Percentiles rank a stretch among this genome's conserved stretches.
These are phyloP conservation scores for Coemansia sp. DNA, from an alignment of 192 early-diverging fungal species.

Conservation along the genomic window DNA sequence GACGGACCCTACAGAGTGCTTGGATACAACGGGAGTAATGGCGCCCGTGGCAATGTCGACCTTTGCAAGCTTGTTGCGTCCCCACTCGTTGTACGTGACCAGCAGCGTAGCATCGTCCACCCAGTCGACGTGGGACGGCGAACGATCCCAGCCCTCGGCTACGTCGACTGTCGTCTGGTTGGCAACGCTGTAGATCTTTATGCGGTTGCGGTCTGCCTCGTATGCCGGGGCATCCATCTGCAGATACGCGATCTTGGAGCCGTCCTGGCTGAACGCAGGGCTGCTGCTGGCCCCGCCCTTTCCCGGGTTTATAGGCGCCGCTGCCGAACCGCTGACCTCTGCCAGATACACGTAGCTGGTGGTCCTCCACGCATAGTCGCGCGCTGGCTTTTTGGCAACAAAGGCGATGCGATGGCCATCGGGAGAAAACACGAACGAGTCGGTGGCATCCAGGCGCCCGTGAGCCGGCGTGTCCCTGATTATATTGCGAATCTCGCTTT, in stretches of 20 bases:
- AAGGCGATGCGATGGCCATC: constrained; percentile 68
- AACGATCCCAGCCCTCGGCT: constrained; percentile 63
- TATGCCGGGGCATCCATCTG: constrained; percentile 71
- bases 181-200: constrained; percentile 56
- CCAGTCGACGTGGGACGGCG: constrained; percentile 57
- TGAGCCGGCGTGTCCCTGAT: constrained; percentile 42
- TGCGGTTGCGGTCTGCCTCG: constrained; percentile 74
- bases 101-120: constrained; percentile 54
- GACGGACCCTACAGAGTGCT: constrained; percentile 53
- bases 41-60: constrained; percentile 55
- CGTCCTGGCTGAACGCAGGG: constrained; percentile 66
- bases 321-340: constrained; percentile 47
- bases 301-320: constrained; percentile 48
- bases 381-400: constrained; percentile 62
- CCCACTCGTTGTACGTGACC: constrained; percentile 66
- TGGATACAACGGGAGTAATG: constrained; percentile 49
- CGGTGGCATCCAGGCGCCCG: constrained; percentile 54
- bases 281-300: constrained; percentile 59
- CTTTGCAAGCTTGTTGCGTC: constrained; percentile 61
- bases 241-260: constrained; percentile 64
- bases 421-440: constrained; percentile 63
- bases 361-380: constrained; percentile 73
- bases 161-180: constrained; percentile 43
- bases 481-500: constrained; percentile 23
- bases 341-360: constrained; percentile 69